Base-by-base conservation (phyloP, 139 green algal genomes). In the Monoraphidium neglectum region DNA sequence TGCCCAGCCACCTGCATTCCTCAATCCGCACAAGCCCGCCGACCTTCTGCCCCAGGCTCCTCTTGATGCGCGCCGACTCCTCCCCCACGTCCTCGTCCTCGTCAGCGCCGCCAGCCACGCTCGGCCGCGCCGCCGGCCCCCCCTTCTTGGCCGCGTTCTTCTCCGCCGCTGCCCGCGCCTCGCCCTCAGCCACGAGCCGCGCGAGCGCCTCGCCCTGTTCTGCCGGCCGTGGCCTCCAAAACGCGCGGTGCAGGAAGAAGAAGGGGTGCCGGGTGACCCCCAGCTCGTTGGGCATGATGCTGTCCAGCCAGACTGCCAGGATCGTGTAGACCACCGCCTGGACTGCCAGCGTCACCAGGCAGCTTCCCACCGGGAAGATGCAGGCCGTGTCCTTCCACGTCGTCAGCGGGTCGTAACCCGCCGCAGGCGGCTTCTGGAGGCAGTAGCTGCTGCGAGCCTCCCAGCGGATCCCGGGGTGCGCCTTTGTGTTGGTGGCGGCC, bases 281-380 rank as follows among this genome's bases (percentile, higher is more conserved):
- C 53, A 87, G 83, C 21, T 76, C 86, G 67, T 96, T 84, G 15
- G 91, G 89, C 33, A 97, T 63, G 24, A 97, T 82, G 46, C 88
- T 79, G 70, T 97, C 92, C 23, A 98, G 74, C 82, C 97, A 98
- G 13, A 96, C 40, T 0, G 87, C 92, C 8, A 93, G 51, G 30
- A 83, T 0, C 32, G 84, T 77, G 76, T 87, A 96, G 1, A 28
- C 82, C 0, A 83, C 71, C 2, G 72, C 78, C 77, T 93, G 90
- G 33, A 86, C 59, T 3, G 84, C n/a, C n/a, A 93, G 75, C 2
- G 83, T 47, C 68, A 78, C 76, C 36, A 80, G 85, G 28, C 86
- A 82, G 28, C 88, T 49, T 3, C 76, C 78, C 49, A 96, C 62
- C 1, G 89, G 80, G 70, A 92, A 75, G 26, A 91, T 78, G 76